Evolutionary conservation across 2,329 filamentous ascomycete species (phyloP).

Genomic region (Calonectria naviculata): DNA sequence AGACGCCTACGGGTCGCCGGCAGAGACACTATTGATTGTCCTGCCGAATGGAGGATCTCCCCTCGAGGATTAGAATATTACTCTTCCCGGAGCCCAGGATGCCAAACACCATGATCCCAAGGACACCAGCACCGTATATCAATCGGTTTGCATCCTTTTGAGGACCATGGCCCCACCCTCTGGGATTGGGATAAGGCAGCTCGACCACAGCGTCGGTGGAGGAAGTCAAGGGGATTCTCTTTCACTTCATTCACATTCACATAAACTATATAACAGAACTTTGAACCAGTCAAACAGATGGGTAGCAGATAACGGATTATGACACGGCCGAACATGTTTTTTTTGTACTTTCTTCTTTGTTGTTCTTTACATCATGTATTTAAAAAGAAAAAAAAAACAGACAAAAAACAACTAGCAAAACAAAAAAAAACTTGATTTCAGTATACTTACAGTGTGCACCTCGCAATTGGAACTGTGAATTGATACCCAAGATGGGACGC

Average conservation of each 20-base stretch:
- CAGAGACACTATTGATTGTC: conserved; percentile 30
- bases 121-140: conserved; percentile 27
- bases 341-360: conserved; percentile 5
- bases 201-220: conserved; percentile 30
- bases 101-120: conserved; percentile 27
- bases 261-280: conserved; percentile 36
- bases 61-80: conserved; percentile 28
- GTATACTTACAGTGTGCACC: neutral
- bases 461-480: neutral
- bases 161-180: conserved; percentile 26
- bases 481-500: neutral
- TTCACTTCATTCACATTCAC: conserved; percentile 28
- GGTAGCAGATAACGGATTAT: conserved; percentile 39
- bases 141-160: conserved; percentile 19
- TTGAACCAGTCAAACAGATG: conserved; percentile 26
- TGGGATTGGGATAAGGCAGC: conserved; percentile 19
- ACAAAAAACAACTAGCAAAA: neutral
- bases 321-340: neutral
- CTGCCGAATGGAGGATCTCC: conserved; percentile 27
- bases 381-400: neutral
- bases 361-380: neutral
- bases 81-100: conserved; percentile 32
- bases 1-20: conserved; percentile 33
- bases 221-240: conserved; percentile 21
- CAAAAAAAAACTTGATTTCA: conserved; percentile 1